Evolutionary conservation across 352 stramenopile species (phyloP), one percentile per base, ranked within the genome.

Genomic region (Phytophthora crassamura): DNA sequence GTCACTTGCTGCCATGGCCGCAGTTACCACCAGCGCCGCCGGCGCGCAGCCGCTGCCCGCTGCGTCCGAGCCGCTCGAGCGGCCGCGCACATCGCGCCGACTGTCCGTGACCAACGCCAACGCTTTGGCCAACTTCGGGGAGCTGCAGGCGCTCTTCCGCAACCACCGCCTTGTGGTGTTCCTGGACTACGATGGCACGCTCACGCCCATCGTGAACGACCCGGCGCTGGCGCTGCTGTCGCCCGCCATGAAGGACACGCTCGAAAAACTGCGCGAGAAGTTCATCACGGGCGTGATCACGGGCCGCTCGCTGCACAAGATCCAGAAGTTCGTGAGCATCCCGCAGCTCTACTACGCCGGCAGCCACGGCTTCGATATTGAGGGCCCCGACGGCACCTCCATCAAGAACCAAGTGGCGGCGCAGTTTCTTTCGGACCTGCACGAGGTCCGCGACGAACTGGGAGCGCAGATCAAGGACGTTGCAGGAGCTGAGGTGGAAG

Each of bases 201-300:
- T 97, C 9, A 96, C 88, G 14, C 90, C 90, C 5, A 97, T 97
- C 40, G 90, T 97, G 47, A 96, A 86, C 40, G 88, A 97, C 67
- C 90, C 90, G 25, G 77, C 74, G 39, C 71, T 86, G 47, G 90
- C 89, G 32, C 54, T 85, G 48, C 74, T 97, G 43, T 78, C 86
- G 11, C 64, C 83, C 1, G 75, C 79, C 36, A 91, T 82, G 69
- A 85, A 88, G 36, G 59, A 72, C 43, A 94, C 86, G 40, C 74
- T 97, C 11, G 68, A 93, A 62, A 85, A 89, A 43, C 71, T 97
- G 38, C 82, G 79, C 34, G 66, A 86, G 61, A 82, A 87, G 14
- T 97, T 94, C 60, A 88, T 90, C 35, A 94, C 90, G 4, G 90
- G 89, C 7, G 80, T 97, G 16, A 95, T 97, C 53, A 94, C 76